A percentile compares a stretch with the other conserved stretches of the same genome.
Evolutionary conservation across 805 yeast species (phyloP).

Genomic region (Metschnikowia santaceciliae): DNA sequence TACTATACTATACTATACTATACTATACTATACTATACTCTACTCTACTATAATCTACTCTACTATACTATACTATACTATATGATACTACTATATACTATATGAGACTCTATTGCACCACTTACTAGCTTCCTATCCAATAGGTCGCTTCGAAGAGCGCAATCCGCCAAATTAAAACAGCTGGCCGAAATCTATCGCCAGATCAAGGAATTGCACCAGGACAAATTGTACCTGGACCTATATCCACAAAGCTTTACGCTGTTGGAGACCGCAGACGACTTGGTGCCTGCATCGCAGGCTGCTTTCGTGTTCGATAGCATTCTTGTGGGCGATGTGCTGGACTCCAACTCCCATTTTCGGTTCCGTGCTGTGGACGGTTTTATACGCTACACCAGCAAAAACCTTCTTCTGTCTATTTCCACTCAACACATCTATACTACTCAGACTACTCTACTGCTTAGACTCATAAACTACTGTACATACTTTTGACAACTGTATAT

Average conservation of each 20-base stretch:
- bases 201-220: constrained; percentile 32
- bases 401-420: constrained; percentile 45
- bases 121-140: too few species aligned
- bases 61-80: too few species aligned
- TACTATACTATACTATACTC: too few species aligned
- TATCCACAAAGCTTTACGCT: background rate
- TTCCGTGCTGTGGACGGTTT: constrained; percentile 72
- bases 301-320: constrained; percentile 63
- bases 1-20: too few species aligned
- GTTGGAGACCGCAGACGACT: constrained; percentile 18
- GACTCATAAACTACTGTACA: too few species aligned
- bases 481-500: too few species aligned
- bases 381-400: constrained; percentile 49
- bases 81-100: too few species aligned
- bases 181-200: constrained; percentile 37
- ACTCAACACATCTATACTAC: constrained; percentile 44
- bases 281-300: constrained; percentile 18
- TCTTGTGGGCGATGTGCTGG: constrained; percentile 46
- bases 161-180: constrained; percentile 34
- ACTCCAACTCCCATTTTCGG: constrained; percentile 43
- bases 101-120: too few species aligned
- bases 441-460: too few species aligned
- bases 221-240: constrained; percentile 15
- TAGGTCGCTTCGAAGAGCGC: constrained; percentile 37
- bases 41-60: too few species aligned